Percentiles rank a stretch among this genome's conserved stretches.
phyloP scores from a whole-genome alignment of 306 rosid genomes.

The Acacia melanoxylon region DNA sequence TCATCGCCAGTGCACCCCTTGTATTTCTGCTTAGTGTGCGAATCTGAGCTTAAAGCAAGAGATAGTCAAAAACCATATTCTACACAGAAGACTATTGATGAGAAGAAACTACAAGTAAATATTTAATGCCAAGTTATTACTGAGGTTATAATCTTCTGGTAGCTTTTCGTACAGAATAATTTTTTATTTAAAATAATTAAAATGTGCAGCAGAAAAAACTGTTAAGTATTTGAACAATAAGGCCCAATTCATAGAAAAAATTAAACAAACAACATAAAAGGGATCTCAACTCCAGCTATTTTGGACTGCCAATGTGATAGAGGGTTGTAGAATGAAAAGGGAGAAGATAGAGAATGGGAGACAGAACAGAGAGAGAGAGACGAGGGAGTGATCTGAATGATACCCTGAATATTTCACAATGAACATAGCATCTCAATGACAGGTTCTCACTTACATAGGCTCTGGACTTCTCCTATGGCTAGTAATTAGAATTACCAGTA shows the following conservation, averaged over 20 bases:
- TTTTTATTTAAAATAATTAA: background rate
- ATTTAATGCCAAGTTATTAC: background rate
- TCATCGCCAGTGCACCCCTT: slow-evolving; percentile 88
- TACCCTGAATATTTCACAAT: background rate
- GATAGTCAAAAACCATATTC: slow-evolving; percentile 13
- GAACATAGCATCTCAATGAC: too few relatives aligned
- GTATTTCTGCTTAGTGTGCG: slow-evolving; percentile 86
- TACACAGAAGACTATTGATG: background rate
- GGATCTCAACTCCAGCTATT: background rate
- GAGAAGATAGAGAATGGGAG: background rate
- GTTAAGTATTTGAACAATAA: background rate
- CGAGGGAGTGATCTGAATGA: background rate
- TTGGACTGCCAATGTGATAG: background rate
- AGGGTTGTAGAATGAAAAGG: background rate
- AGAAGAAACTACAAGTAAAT: slow-evolving; percentile 6
- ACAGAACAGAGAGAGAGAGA: too few relatives aligned
- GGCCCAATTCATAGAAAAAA: background rate
- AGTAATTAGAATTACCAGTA: background rate
- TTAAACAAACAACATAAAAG: background rate
- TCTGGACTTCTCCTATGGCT: too few relatives aligned
- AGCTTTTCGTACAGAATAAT: background rate
- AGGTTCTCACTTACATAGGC: too few relatives aligned
- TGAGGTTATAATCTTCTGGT: background rate
- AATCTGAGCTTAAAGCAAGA: slow-evolving; percentile 57
- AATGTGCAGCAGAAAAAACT: background rate